Conservation (phyloP, 2,329 filamentous ascomycete species). For the Sphaerulina musiva region DNA sequence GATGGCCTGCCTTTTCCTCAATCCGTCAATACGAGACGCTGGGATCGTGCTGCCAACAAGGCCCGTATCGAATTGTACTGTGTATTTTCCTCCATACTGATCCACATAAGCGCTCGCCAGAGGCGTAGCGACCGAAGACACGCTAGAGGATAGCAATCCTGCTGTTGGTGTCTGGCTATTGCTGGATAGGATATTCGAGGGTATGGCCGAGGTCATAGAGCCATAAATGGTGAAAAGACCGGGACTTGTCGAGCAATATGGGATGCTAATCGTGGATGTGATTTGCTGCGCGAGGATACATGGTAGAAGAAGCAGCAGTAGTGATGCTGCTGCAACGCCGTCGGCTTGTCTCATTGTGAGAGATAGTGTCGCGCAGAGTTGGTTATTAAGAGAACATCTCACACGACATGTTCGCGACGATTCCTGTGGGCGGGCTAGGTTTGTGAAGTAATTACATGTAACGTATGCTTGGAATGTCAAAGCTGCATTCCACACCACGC, state of each 20-base stretch:
- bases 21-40: background rate
- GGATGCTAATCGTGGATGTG: background rate
- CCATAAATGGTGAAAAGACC: conserved; percentile 1
- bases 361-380: background rate
- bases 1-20: background rate
- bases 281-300: background rate
- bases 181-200: background rate
- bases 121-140: background rate
- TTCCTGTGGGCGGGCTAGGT: background rate
- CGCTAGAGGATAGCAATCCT: background rate
- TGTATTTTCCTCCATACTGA: background rate
- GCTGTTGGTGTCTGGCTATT: background rate
- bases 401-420: background rate
- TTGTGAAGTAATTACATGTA: background rate
- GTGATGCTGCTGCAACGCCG: background rate
- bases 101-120: background rate
- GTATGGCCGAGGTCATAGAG: background rate
- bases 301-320: background rate
- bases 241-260: conserved; percentile 1
- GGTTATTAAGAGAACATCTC: background rate
- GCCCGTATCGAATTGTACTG: background rate
- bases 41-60: background rate
- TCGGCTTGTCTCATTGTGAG: background rate
- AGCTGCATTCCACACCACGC: background rate
- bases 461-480: conserved; percentile 3